phyloP scores from a whole-genome alignment of 495 filamentous ascomycete species.

The Tuber brumale region DNA sequence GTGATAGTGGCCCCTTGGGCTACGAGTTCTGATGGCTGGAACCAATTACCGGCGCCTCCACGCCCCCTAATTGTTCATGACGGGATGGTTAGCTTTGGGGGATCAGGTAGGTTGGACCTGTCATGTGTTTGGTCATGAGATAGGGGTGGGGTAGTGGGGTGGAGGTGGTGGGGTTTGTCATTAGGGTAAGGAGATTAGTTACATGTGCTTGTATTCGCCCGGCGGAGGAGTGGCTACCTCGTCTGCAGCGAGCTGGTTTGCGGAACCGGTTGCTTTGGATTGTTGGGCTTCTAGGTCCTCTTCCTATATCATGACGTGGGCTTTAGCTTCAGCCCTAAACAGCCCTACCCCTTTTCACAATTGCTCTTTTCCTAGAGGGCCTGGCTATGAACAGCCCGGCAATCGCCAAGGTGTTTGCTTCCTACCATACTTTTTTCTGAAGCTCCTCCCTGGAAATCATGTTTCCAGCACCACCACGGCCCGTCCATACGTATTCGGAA shows the following conservation, averaged over 20 bases:
- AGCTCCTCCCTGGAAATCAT: slow-evolving; percentile 36
- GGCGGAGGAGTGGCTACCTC: slow-evolving; percentile 20
- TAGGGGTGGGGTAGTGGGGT: not conserved
- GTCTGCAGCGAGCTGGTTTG: slow-evolving; percentile 25
- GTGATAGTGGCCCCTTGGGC: slow-evolving; percentile 20
- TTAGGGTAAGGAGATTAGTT: slow-evolving; percentile 10
- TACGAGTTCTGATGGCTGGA: slow-evolving; percentile 32
- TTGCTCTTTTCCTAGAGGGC: not conserved
- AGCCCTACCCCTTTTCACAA: not conserved
- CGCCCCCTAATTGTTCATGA: slow-evolving; percentile 26
- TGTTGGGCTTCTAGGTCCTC: slow-evolving; percentile 39
- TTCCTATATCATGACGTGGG: slow-evolving; percentile 18
- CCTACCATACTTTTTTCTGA: slow-evolving; percentile 35
- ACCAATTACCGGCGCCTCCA: slow-evolving; percentile 41
- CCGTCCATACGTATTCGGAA: slow-evolving; percentile 35
- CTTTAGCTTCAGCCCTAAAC: slow-evolving; percentile 19
- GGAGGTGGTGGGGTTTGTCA: not conserved
- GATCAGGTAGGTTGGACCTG: slow-evolving; percentile 2
- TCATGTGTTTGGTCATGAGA: slow-evolving; percentile 2
- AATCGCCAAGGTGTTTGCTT: not conserved
- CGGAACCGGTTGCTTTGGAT: slow-evolving; percentile 10
- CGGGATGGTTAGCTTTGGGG: slow-evolving; percentile 20
- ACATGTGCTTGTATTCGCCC: slow-evolving; percentile 40
- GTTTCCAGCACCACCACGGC: slow-evolving; percentile 41
- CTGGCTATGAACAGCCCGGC: not conserved